These are phyloP conservation scores for Zygosaccharomyces rouxii DNA, from an alignment of 805 yeast genomes.

Conservation along the genomic window DNA sequence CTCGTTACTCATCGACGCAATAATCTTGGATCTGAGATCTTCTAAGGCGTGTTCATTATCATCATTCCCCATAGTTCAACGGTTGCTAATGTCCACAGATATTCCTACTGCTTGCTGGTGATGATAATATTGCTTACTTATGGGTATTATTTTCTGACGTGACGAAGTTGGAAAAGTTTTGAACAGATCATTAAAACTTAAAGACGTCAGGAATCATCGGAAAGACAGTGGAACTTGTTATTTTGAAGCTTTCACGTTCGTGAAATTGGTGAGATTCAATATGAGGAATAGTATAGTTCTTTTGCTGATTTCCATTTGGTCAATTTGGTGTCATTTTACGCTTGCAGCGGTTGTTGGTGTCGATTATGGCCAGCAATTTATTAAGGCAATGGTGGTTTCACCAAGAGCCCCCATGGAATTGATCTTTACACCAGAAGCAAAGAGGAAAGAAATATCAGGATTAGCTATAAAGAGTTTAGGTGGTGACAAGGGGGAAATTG, in stretches of 20 bases:
- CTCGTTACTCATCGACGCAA: constrained; percentile 24
- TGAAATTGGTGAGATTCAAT: not conserved
- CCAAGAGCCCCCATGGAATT: constrained; percentile 88
- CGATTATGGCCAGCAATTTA: constrained; percentile 83
- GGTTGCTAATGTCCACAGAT: not conserved
- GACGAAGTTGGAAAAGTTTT: not conserved
- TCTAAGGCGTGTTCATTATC: constrained; percentile 19
- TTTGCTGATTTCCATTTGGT: constrained; percentile 5
- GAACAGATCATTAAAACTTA: not conserved
- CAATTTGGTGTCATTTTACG: constrained; percentile 17
- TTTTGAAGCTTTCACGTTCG: not conserved
- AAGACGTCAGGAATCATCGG: not conserved
- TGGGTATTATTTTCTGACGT: not conserved
- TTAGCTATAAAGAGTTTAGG: constrained; percentile 52
- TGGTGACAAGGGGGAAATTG: constrained; percentile 43
- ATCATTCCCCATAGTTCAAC: constrained; percentile 1
- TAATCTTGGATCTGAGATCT: constrained; percentile 26
- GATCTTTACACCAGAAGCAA: constrained; percentile 83
- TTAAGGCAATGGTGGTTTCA: constrained; percentile 84
- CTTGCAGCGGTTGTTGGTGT: constrained; percentile 73
- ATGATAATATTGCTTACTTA: not conserved
- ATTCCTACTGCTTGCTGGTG: not conserved
- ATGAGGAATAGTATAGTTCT: constrained; percentile 11
- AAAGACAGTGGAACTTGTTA: not conserved
- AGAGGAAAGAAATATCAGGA: constrained; percentile 84